Conservation (phyloP, 495 filamentous ascomycete genomes). For the Lepidopterella palustris region DNA sequence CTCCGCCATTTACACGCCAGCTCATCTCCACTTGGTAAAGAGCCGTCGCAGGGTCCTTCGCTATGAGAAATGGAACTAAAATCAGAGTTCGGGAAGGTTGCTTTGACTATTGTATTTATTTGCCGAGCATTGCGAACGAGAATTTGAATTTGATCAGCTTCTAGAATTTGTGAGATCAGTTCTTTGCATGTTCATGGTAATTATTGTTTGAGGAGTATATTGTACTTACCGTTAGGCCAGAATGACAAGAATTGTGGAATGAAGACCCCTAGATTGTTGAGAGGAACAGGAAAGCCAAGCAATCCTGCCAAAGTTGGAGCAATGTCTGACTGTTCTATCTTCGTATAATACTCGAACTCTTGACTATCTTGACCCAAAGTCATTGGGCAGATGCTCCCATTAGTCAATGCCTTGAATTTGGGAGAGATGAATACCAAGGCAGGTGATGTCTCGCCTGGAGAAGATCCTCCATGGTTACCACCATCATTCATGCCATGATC, state of each 20-base stretch:
- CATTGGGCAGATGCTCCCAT: slow-evolving; percentile 37
- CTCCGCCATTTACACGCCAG: slow-evolving; percentile 62
- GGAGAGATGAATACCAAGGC: slow-evolving; percentile 90
- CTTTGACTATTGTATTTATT: slow-evolving; percentile 63
- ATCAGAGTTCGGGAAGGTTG: slow-evolving; percentile 55
- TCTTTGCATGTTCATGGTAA: not conserved
- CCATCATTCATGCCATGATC: slow-evolving; percentile 99
- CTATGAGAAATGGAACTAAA: slow-evolving; percentile 34
- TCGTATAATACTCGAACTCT: slow-evolving; percentile 73
- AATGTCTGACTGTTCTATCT: slow-evolving; percentile 87
- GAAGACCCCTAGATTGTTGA: slow-evolving; percentile 86
- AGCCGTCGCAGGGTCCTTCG: slow-evolving; percentile 35
- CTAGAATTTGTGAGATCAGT: slow-evolving; percentile 25
- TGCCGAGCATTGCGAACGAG: slow-evolving; percentile 71
- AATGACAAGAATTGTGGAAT: slow-evolving; percentile 71
- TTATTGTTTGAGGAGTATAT: not conserved
- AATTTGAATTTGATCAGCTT: slow-evolving; percentile 55
- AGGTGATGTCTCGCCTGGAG: slow-evolving; percentile 85
- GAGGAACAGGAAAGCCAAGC: slow-evolving; percentile 81
- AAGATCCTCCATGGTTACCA: slow-evolving; percentile 92
- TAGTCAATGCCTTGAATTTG: slow-evolving; percentile 56
- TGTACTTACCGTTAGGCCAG: slow-evolving; percentile 53
- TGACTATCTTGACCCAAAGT: slow-evolving; percentile 35
- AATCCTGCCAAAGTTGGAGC: slow-evolving; percentile 83
- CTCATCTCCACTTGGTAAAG: slow-evolving; percentile 47